Base-by-base conservation (phyloP, 2,329 filamentous ascomycete genomes). In the Orbilia brochopaga region DNA sequence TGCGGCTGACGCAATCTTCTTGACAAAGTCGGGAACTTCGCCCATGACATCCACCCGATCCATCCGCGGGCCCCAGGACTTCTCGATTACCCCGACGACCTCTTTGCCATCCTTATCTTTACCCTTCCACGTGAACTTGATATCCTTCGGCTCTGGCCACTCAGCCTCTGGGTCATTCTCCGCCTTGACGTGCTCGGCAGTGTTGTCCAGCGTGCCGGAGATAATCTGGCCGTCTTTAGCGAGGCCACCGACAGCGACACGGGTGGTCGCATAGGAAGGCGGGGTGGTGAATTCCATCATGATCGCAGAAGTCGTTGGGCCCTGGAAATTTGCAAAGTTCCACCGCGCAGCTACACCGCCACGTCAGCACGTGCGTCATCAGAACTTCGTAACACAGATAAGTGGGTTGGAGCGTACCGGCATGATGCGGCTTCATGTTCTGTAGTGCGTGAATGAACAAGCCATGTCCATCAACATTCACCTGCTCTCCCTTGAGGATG, bases 341-440 rank as follows among this genome's bases (percentile, higher is more conserved):
- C 94, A 99, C 74, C 86, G 87, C 30, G 90, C 87, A 73, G 93
- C 87, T 86, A 75, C 24, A 27, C 10, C 23, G 30, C 8, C 44
- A 48, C 13, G n/a, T 35, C 13, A 53, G 15, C 19, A 10, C 10
- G 37, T 35, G 13, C 50, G 27, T 55, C 37, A 65, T 50, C 64
- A 10, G 19, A 21, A 19, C 11, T 42, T 17, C 13, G 2, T 13
- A 15, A 42, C 5, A 17, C 37, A 4, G n/a, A 17, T 13, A 21
- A 30, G 23, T 5, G 52, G 17, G 7, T 11, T 10, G 10, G 6
- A 3, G 77, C 81, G 77, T 82, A 87, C 85, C 92, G 69, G 92
- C 90, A 79, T 99, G 95, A 80, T 99, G 94, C 44, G 94, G 94
- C 85, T 99, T 99, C 93, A 97, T 97, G 79, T 92, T 94, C 82